Percentiles rank a stretch among this genome's conserved stretches.
Conservation (phyloP, 2,329 filamentous ascomycete species). For the Penicillium nordicum region DNA sequence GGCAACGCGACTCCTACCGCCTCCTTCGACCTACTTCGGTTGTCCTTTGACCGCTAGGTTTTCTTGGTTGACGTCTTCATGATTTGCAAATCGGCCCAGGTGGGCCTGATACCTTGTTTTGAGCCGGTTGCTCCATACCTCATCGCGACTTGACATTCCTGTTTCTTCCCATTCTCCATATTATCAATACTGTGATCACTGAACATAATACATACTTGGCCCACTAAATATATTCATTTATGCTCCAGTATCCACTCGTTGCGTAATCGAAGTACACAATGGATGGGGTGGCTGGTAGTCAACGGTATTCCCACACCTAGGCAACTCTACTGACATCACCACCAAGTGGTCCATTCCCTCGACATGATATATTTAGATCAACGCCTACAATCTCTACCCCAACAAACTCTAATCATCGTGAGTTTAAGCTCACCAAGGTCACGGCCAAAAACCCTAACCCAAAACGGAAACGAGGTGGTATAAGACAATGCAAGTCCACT, state of each 20-base stretch:
- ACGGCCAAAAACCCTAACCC: background rate
- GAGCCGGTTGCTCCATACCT: background rate
- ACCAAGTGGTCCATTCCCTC: background rate
- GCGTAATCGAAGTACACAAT: background rate
- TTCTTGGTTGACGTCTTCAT: background rate
- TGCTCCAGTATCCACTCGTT: background rate
- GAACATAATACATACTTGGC: conserved; percentile 15
- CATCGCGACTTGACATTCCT: background rate
- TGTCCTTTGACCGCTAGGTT: background rate
- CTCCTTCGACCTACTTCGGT: background rate
- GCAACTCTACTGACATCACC: background rate
- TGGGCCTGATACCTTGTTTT: background rate
- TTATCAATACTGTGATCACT: conserved; percentile 7
- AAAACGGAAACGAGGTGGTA: background rate
- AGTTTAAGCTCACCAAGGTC: background rate
- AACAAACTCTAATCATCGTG: background rate
- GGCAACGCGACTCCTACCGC: background rate
- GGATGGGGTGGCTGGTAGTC: background rate
- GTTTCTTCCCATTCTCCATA: conserved; percentile 1
- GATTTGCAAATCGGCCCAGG: background rate
- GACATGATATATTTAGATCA: background rate
- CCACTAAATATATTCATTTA: background rate
- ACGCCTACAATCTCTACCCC: background rate
- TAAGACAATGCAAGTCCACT: background rate
- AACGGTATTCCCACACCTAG: background rate